Percentiles rank a stretch among this genome's conserved stretches.
These are phyloP conservation scores for Erysimum pusillum DNA, from an alignment of 441 rosid species.

Conservation along the genomic window DNA sequence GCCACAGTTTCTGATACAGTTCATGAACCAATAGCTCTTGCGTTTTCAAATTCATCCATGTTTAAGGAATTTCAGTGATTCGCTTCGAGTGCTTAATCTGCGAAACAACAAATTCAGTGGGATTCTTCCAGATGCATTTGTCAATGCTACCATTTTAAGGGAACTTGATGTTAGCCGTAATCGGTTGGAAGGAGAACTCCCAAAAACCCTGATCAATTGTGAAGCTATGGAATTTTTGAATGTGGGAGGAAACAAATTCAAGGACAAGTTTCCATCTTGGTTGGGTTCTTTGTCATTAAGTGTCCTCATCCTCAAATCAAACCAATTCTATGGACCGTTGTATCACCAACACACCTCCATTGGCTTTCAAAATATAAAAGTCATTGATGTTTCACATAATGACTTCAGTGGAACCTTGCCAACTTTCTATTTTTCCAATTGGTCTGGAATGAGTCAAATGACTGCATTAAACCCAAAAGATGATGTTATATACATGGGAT, in stretches of 20 bases:
- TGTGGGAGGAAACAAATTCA: slow-evolving; percentile 13
- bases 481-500: background rate
- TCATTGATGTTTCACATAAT: slow-evolving; percentile 22
- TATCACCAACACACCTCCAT: background rate
- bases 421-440: background rate
- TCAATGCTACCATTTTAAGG: background rate
- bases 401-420: slow-evolving; percentile 9
- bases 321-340: background rate
- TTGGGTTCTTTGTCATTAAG: slow-evolving; percentile 1
- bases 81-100: background rate
- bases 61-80: background rate
- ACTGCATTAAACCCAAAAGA: background rate
- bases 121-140: background rate
- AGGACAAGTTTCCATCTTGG: slow-evolving; percentile 28
- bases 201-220: slow-evolving; percentile 3
- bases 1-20: no score
- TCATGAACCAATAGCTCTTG: no score
- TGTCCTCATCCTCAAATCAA: slow-evolving; percentile 19
- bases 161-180: slow-evolving; percentile 16
- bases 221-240: background rate
- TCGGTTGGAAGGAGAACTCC: slow-evolving; percentile 15
- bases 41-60: background rate
- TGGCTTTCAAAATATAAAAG: background rate
- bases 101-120: background rate
- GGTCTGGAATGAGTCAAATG: background rate